Base-by-base conservation (phyloP, 805 yeast genomes). In the Kockiozyma suomiensis region DNA sequence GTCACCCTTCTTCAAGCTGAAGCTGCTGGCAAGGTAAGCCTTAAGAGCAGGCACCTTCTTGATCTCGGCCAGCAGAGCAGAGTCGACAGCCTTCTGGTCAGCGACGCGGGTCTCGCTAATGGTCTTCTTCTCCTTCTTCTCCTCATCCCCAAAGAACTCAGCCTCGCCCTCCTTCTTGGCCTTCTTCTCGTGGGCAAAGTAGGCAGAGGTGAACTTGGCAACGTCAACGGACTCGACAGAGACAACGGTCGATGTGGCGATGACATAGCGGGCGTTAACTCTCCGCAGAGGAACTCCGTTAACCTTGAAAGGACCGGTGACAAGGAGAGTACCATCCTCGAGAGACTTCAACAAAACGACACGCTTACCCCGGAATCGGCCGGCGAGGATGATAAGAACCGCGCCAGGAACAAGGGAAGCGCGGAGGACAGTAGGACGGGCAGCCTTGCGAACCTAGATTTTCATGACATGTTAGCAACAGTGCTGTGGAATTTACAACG, bases 301-400 rank as follows among this genome's bases (percentile, higher is more conserved):
- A 75, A 93, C 90, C 86, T 94, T 93, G 96, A 93, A 94, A 75
- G 99, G 99, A 79, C 99, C 99, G 66, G 97, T 82, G 68, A 93
- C 97, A 77, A 93, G 88, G 75, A 93, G 83, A 69, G 97, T 93
- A 90, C 90, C 90, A 86, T 94, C 98, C 82, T 91, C 97, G 77
- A 94, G 85, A 80, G 87, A 82, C 87, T 93, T 93, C 79, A 93
- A 87, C 88, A 88, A 88, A 70, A 93, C 98, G 74, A 94, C 99
- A 84, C 98, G 92, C 90, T 93, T 94, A 80, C 99, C 99, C 82
- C 99, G 90, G 96, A 91, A 93, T 82, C 97, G 90, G 79, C 99
- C 99, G 75, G 98, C 97, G 78, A 93, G 86, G 79, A 93, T 82
- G 80, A 93, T 93, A 78, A 94, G 84, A 72, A 93, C 97, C 76